Evolutionary conservation across 2,329 filamentous ascomycete genomes (phyloP).

Genomic region (Tolypocladium capitatum): DNA sequence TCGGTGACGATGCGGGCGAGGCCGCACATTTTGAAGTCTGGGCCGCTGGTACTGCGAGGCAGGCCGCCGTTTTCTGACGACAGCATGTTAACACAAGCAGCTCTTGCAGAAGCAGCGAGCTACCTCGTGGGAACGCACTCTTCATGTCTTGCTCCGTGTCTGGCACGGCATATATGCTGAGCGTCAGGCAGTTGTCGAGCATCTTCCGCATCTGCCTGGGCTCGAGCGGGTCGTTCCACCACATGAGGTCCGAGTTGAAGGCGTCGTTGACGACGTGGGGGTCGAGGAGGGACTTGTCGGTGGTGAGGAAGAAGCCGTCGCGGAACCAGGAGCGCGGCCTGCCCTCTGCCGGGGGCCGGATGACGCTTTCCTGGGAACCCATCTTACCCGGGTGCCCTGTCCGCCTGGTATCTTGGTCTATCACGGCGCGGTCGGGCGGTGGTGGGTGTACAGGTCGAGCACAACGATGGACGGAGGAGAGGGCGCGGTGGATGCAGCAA

Average conservation of each 20-base stretch:
- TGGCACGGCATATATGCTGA: slow-evolving; percentile 40
- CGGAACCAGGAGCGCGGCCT: slow-evolving; percentile 32
- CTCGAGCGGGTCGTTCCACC: slow-evolving; percentile 45
- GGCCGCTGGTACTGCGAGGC: slow-evolving; percentile 15
- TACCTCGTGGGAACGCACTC: slow-evolving; percentile 12
- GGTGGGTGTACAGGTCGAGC: slow-evolving; percentile 2
- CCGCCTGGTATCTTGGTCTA: not conserved
- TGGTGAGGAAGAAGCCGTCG: slow-evolving; percentile 46
- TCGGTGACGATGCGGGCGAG: slow-evolving; percentile 52
- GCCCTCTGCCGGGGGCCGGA: slow-evolving; percentile 16
- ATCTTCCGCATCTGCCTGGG: slow-evolving; percentile 34
- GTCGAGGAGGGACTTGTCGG: slow-evolving; percentile 42
- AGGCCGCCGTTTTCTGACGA: slow-evolving; percentile 17
- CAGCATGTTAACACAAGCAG: slow-evolving; percentile 1
- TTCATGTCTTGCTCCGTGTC: slow-evolving; percentile 25
- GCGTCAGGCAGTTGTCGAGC: slow-evolving; percentile 44
- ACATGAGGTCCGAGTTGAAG: slow-evolving; percentile 42
- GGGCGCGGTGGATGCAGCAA: slow-evolving; percentile 1
- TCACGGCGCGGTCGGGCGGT: slow-evolving; percentile 2
- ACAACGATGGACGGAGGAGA: slow-evolving; percentile 1
- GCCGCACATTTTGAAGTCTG: slow-evolving; percentile 23
- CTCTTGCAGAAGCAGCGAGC: not conserved
- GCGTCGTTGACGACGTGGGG: slow-evolving; percentile 39
- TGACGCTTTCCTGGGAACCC: slow-evolving; percentile 7
- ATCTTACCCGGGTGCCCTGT: slow-evolving; percentile 1